Evolutionary conservation across 2,329 filamentous ascomycete species (phyloP).

Genomic region (Aspergillus sp.): DNA sequence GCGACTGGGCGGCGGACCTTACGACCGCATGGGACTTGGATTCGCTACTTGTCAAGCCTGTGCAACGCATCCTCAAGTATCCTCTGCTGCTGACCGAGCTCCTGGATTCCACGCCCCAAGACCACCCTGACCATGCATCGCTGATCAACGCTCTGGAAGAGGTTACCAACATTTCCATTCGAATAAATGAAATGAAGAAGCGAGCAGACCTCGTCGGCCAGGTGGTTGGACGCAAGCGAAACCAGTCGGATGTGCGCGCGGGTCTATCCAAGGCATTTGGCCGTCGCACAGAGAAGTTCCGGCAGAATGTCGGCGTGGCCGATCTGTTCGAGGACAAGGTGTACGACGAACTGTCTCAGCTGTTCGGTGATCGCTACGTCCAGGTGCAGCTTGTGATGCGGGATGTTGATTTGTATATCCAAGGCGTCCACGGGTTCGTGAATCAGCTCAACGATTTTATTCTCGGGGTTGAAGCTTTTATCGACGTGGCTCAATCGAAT

Average conservation of each 20-base stretch:
- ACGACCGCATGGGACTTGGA: constrained; percentile 93
- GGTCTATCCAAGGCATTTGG: constrained; percentile 83
- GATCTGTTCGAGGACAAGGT: constrained; percentile 68
- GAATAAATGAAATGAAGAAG: constrained; percentile 92
- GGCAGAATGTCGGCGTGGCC: constrained; percentile 57
- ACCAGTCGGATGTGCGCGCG: constrained; percentile 79
- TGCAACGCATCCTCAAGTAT: constrained; percentile 90
- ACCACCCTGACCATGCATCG: constrained; percentile 71
- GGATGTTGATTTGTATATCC: constrained; percentile 87
- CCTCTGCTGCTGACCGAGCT: constrained; percentile 76
- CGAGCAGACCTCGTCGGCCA: constrained; percentile 87
- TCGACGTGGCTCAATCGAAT: constrained; percentile 59
- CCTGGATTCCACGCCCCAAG: constrained; percentile 65
- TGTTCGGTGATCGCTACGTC: constrained; percentile 85
- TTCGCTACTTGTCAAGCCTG: constrained; percentile 92
- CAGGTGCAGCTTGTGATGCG: constrained; percentile 85
- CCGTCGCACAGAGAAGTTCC: constrained; percentile 78
- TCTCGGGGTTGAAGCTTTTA: constrained; percentile 72
- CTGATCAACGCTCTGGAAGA: constrained; percentile 68
- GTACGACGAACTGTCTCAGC: constrained; percentile 73
- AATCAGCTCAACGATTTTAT: constrained; percentile 73
- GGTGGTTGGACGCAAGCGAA: constrained; percentile 75
- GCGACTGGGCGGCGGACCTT: constrained; percentile 82
- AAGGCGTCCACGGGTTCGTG: constrained; percentile 71
- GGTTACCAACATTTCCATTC: constrained; percentile 50